A percentile compares a stretch with the other conserved stretches of the same genome.
These are phyloP conservation scores for Penicillium brasilianum DNA, from an alignment of 2,329 filamentous ascomycete species.

Conservation along the genomic window DNA sequence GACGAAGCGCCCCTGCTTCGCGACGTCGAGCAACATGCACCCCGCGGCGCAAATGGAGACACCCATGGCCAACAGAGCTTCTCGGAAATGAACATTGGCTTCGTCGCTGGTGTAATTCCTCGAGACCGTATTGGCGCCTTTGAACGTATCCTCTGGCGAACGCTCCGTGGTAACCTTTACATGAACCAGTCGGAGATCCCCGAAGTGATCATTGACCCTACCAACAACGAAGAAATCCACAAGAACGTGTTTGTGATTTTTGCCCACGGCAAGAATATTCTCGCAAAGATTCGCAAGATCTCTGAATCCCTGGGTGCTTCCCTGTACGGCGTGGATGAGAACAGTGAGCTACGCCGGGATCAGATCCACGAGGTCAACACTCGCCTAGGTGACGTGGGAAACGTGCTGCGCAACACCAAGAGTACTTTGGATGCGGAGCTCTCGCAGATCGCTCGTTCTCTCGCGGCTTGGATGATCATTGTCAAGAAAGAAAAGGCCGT, in stretches of 20 bases:
- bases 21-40: slow-evolving; percentile 83
- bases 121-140: slow-evolving; percentile 93
- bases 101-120: slow-evolving; percentile 93
- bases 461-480: slow-evolving; percentile 96
- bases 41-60: slow-evolving; percentile 64
- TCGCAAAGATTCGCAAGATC: slow-evolving; percentile 98
- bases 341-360: slow-evolving; percentile 90
- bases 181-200: slow-evolving; percentile 99
- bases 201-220: slow-evolving; percentile 87
- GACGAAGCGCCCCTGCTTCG: slow-evolving; percentile 92
- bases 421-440: slow-evolving; percentile 91
- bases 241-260: slow-evolving; percentile 99
- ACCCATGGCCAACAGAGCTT: slow-evolving; percentile 79
- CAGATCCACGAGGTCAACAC: slow-evolving; percentile 98
- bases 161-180: slow-evolving; percentile 94
- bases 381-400: slow-evolving; percentile 85
- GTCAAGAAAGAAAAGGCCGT: slow-evolving; percentile 98
- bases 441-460: slow-evolving; percentile 86
- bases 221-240: slow-evolving; percentile 86
- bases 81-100: slow-evolving; percentile 98
- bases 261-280: slow-evolving; percentile 95
- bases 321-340: slow-evolving; percentile 96
- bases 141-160: slow-evolving; percentile 96
- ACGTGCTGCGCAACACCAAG: slow-evolving; percentile 93
- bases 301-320: slow-evolving; percentile 96